Evolutionary conservation across 495 filamentous ascomycete species (phyloP), one percentile per base, ranked within the genome.

Genomic region (Podospora tetraspora): DNA sequence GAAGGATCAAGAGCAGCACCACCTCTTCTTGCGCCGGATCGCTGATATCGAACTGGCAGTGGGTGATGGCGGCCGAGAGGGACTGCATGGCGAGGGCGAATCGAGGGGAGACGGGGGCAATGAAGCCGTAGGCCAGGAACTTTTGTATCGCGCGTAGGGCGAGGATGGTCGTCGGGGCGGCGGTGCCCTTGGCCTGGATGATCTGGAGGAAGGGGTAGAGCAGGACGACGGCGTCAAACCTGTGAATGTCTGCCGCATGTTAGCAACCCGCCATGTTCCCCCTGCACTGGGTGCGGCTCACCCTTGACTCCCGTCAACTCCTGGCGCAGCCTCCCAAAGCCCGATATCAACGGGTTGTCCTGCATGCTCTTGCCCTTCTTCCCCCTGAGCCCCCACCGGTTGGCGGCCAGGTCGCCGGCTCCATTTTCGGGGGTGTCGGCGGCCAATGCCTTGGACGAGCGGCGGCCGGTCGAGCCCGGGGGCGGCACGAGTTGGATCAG

Each of bases 281-380:
- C 19, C 24, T 57, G 24, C 12, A 5, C 61, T 19, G 12, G 19
- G 5, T 21, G 23, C 37, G n/a, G 65, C 65, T 43, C 80, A 91
- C 90, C 88, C 87, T 89, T 93, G 74, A 93, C 96, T n/a, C 87
- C 89, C 70, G 92, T 91, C 73, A 99, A 84, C 80, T 97, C 96
- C 71, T 87, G 90, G 67, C 96, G 86, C 66, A 99, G 80, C 66
- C 91, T 89, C 66, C 94, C 92, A 79, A 99, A 99, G 11, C 93
- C 94, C 64, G 92, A 89, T 83, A 99, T 97, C 70, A 99, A 84
- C 43, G 95, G 96, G 75, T 98, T 97, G 80, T 99, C 95, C 83
- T 97, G 92, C 85, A 97, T 91, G 81, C 93, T 97, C 85, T 93
- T 96, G 37, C 95, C 96, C 78, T 93, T 97, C 88, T 97, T 97